Evolutionary conservation across 257 asterid genomes (phyloP), one percentile per base, ranked within the genome.

Genomic region (Cordia subcordata): DNA sequence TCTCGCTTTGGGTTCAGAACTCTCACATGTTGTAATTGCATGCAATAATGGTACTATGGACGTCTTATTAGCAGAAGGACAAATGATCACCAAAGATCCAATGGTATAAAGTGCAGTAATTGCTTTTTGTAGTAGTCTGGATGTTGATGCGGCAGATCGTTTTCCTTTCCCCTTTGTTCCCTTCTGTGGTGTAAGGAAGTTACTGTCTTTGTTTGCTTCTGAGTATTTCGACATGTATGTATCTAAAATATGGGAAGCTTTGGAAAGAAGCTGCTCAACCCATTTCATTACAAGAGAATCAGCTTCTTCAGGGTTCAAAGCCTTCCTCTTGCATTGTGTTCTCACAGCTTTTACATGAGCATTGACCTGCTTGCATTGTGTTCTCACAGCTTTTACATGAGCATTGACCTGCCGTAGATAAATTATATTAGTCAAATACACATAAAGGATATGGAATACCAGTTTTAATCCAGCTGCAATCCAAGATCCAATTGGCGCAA

Each of bases 401-500:
- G 99, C 99, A 78, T 83, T 84, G 59, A 92, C 99, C 99, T 92
- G 90, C 65, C 72, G 70, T 55, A 81, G 57, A 33, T 49, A 44
- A 27, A 3, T 35, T 18, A 54, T n/a, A 60, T 51, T 46, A 16
- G 19, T 57, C 51, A 54, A 17, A 47, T 13, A 45, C 52, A 37
- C 62, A 20, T 49, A 49, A 27, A 16, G 38, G 22, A 27, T 17
- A 47, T n/a, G n/a, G 5, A 14, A 13, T 16, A 47, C n/a, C 5
- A 47, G 18, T 13, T 13, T 15, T 47, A 47, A 47, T 47, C 53
- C 53, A 47, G 20, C 53, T 4, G 20, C 53, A n/a, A 47, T 47
- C 16, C 20, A 47, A 47, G n/a, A 47, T 20, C 20, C 19, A 47
- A 14, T 20, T 47, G n/a, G n/a, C n/a, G n/a, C 53, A 47, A n/a